Percentiles rank a stretch among this genome's conserved stretches.
Conservation (phyloP, 805 yeast genomes). For the Lipomyces sp. region DNA sequence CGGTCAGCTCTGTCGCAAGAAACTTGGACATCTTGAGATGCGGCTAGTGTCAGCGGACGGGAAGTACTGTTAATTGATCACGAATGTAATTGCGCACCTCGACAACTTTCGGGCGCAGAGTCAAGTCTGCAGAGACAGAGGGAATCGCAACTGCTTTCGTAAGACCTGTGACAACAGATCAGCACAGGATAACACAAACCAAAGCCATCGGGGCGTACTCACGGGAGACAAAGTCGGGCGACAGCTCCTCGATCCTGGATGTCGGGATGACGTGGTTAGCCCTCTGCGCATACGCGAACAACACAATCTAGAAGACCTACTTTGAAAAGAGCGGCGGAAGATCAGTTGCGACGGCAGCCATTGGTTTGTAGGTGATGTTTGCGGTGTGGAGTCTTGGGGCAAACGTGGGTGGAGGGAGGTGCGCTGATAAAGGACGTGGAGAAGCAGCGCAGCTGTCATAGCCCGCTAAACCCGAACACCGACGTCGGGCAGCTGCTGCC, state of each 20-base stretch:
- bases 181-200: neutral
- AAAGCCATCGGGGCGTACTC: neutral
- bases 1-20: slow-evolving; percentile 62
- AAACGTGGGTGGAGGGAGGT: neutral
- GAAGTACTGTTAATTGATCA: neutral
- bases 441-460: too few relatives aligned
- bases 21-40: slow-evolving; percentile 69
- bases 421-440: neutral
- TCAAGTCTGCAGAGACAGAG: slow-evolving; percentile 89
- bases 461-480: too few relatives aligned
- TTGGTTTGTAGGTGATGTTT: slow-evolving; percentile 3
- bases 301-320: slow-evolving; percentile 7
- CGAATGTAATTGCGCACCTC: slow-evolving; percentile 36
- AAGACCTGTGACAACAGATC: slow-evolving; percentile 43
- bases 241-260: slow-evolving; percentile 22
- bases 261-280: too few relatives aligned
- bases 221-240: slow-evolving; percentile 20
- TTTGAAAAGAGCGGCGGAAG: slow-evolving; percentile 18
- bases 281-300: too few relatives aligned
- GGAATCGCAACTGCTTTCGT: slow-evolving; percentile 88
- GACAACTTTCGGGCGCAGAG: slow-evolving; percentile 82
- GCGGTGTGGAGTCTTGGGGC: neutral
- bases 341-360: slow-evolving; percentile 21
- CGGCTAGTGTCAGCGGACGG: neutral
- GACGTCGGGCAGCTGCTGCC: too few relatives aligned